Base-by-base conservation (phyloP, 2,329 filamentous ascomycete species). In the Colletotrichum sidae region DNA sequence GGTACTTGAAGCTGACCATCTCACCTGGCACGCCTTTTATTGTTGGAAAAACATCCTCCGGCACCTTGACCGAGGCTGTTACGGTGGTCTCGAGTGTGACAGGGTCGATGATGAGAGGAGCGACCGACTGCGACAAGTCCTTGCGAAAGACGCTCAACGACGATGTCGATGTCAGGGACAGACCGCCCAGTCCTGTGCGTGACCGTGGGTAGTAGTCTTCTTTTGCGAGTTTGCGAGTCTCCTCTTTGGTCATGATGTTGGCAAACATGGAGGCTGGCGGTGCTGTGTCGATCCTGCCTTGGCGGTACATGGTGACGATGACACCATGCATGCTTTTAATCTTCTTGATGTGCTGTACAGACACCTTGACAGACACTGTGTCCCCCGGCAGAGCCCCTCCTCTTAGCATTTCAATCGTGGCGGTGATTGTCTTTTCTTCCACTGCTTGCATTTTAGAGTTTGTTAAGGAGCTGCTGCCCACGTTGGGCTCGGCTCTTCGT, bases 1-100 rank as follows among this genome's bases (percentile, higher is more conserved):
- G 92, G 74, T 99, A 98, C 70, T 91, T 93, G 81, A 99, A 98
- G 71, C 90, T 94, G 69, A 99, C 96, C 90, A 98, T 96, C 39
- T 92, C 90, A 4, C 95, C 94, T 0, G 96, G 96, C 0, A 97
- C 93, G 59, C 90, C 90, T 35, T 89, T 89, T 68, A 98, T 98
- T 2, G 94, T 97, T 0, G 96, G 95, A 71, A 98, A 98, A 0
- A 90, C 89, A 72, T 97, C 93, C 68, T 97, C 93, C 0, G 96
- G 96, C 3, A 98, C 88, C 70, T 93, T 89, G 13, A 99, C 88
- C 3, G 92, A 91, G 4, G 94, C 91, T 13, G 90, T 96, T 46
- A 98, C 88, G 50, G 91, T 90, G 1, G 94, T 89, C 17, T 89
- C 91, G 69, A 97, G 83, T 1, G 90, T 94, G 34, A 78, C 81